phyloP scores from a whole-genome alignment of 768 basidiomycete species.

The Xerocomus potaroensis region DNA sequence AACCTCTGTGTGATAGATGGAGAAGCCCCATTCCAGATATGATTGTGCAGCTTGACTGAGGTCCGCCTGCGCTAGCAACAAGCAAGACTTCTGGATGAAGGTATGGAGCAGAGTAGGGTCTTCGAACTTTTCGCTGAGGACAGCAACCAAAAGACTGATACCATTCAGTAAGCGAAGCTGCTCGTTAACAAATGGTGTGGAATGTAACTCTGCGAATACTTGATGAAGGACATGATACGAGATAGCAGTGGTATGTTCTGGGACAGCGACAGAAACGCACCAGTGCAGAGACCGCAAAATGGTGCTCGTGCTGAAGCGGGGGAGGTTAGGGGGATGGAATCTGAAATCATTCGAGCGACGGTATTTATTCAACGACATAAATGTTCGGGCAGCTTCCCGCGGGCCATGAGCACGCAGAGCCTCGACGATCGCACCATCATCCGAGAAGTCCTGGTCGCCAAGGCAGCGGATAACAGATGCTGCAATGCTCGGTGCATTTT shows the following conservation, averaged over 20 bases:
- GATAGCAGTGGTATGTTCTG: constrained; percentile 48
- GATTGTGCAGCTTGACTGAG: constrained; percentile 67
- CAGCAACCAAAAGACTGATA: constrained; percentile 69
- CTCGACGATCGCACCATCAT: constrained; percentile 44
- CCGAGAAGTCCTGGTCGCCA: constrained; percentile 61
- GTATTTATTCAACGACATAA: constrained; percentile 49
- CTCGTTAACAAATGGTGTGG: constrained; percentile 75
- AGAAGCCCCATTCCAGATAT: constrained; percentile 74
- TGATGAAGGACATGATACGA: constrained; percentile 76
- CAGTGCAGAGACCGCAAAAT: constrained; percentile 58
- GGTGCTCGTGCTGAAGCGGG: constrained; percentile 46
- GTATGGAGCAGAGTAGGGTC: constrained; percentile 60
- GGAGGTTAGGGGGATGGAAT: constrained; percentile 63
- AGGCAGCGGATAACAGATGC: constrained; percentile 57
- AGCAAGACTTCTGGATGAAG: constrained; percentile 61
- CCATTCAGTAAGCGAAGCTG: constrained; percentile 72
- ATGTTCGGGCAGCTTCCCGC: constrained; percentile 40
- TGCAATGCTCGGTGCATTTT: constrained; percentile 54
- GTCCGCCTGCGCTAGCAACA: constrained; percentile 64
- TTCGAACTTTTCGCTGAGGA: constrained; percentile 50
- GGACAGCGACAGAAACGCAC: constrained; percentile 43
- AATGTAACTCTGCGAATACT: constrained; percentile 63
- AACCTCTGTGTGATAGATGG: constrained; percentile 39
- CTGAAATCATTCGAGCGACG: constrained; percentile 45
- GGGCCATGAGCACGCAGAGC: constrained; percentile 38